phyloP scores from a whole-genome alignment of 805 yeast genomes.

The Saturnispora dispora region DNA sequence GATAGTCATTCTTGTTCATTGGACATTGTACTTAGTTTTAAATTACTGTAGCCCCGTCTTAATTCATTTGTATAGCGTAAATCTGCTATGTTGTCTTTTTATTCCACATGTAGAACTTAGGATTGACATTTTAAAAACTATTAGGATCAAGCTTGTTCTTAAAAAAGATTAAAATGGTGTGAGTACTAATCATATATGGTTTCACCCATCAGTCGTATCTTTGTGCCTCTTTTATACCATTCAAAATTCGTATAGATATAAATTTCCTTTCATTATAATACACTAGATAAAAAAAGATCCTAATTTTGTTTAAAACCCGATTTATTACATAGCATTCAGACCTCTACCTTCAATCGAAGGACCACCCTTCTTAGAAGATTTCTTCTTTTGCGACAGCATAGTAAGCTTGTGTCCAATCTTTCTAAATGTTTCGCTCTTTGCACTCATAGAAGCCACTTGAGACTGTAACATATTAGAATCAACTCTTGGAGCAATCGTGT shows the following conservation, averaged over 20 bases:
- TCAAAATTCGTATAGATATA: not conserved
- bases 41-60: not conserved
- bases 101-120: too few species aligned
- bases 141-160: too few species aligned
- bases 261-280: not conserved
- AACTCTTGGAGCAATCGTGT: slow-evolving; percentile 82
- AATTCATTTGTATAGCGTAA: not conserved
- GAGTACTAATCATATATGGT: too few species aligned
- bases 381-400: slow-evolving; percentile 39
- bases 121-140: too few species aligned
- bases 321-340: slow-evolving; percentile 14
- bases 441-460: slow-evolving; percentile 34
- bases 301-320: too few species aligned
- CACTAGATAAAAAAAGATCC: not conserved
- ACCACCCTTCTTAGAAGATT: slow-evolving; percentile 52
- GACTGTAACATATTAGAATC: slow-evolving; percentile 40
- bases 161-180: too few species aligned
- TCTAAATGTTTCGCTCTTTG: slow-evolving; percentile 64
- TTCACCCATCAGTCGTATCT: not conserved
- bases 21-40: not conserved
- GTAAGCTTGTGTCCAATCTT: slow-evolving; percentile 57
- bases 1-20: not conserved
- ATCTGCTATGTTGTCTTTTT: not conserved
- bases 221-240: not conserved
- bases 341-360: slow-evolving; percentile 74